These are phyloP conservation scores for Dittrichia graveolens DNA, from an alignment of 129 eudicot genomes.

Conservation along the genomic window DNA sequence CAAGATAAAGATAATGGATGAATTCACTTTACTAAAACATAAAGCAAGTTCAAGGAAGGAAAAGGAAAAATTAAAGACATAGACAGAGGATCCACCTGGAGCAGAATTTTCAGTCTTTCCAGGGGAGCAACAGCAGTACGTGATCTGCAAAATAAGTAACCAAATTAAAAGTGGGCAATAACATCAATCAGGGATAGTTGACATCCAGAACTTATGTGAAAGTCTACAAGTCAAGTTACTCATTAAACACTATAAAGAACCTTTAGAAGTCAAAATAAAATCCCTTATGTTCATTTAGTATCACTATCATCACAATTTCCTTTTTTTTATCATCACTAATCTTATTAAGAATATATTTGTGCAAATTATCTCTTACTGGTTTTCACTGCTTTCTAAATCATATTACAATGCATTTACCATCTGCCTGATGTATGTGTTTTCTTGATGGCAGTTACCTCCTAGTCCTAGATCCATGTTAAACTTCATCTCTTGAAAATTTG, in stretches of 20 bases:
- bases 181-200: constrained; percentile 7
- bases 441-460: not conserved
- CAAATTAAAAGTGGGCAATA: not conserved
- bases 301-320: not conserved
- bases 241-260: constrained; percentile 3
- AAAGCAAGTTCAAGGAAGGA: not conserved
- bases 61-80: not conserved
- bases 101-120: constrained; percentile 79
- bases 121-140: constrained; percentile 93
- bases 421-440: constrained; percentile 5
- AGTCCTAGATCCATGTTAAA: constrained; percentile 24
- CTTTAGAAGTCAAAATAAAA: not conserved
- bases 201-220: not conserved
- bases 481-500: constrained; percentile 10
- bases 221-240: not conserved
- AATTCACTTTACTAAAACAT: constrained; percentile 10
- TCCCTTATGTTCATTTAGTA: not conserved
- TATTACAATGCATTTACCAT: constrained; percentile 6
- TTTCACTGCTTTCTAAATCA: constrained; percentile 10
- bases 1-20: constrained; percentile 7
- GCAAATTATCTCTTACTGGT: constrained; percentile 16
- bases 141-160: constrained; percentile 53
- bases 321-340: constrained; percentile 6
- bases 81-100: constrained; percentile 49
- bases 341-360: constrained; percentile 4